Base-by-base conservation (phyloP, 2,329 filamentous ascomycete species). In the Ophiognomonia clavigignenti-juglandacearum region DNA sequence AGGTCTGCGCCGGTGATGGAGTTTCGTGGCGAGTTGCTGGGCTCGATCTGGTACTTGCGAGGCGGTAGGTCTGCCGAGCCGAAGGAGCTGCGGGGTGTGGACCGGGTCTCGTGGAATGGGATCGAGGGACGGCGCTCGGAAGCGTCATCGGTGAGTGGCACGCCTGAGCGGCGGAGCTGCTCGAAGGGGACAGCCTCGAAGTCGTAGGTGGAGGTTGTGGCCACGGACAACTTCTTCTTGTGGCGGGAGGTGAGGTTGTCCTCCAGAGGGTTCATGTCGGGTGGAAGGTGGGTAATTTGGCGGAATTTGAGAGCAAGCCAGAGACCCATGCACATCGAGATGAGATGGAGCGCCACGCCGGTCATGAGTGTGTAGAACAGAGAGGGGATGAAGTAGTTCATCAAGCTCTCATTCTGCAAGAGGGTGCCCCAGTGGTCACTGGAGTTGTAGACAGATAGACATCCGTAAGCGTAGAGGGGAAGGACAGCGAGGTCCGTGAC, bases 211-310 rank as follows among this genome's bases (percentile, higher is more conserved):
- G 66, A 68, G 6, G 62, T 61, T 2, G 72, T 78, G 4, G 71
- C 67, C 23, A 79, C 59, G 2, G 77, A 80, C 1, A 75, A 77
- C 64, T 78, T 80, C 72, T 90, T 91, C 67, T 95, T 89, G 48
- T 67, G 70, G 20, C 84, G 80, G 10, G 88, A 83, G 1, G 90
- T 96, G 48, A 95, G 70, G 58, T 92, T 84, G 55, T 87, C 82
- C 62, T 96, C 91, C 13, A 97, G 74, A 2, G 92, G 92, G 62
- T 97, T 97, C 86, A 96, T 89, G 60, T 97, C 92, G 0, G 92
- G 91, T 6, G 92, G 92, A 63, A 96, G 77, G 18, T 76, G 73
- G 5, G 83, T 75, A 58, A 97, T 96, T 60, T 86, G 85, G 34
- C 84, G 80, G 78, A 96, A 97, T 56, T 86, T 79, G 43, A 87